Conservation (phyloP, 208 protist genomes). For the Crithidia acanthocephali region DNA sequence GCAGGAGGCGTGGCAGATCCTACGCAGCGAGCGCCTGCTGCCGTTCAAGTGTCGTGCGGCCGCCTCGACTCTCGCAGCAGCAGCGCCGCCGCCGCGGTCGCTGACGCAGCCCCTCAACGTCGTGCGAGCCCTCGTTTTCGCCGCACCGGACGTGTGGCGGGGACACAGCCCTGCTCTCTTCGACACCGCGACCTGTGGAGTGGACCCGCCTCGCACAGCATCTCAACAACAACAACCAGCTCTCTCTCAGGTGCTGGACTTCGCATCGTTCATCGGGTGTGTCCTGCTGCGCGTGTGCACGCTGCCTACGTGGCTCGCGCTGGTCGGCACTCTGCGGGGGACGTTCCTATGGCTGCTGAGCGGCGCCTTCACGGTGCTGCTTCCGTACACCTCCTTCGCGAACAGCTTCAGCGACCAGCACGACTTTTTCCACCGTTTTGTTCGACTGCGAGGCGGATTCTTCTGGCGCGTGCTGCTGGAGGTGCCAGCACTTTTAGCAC, state of each 20-base stretch:
- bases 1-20: slow-evolving; percentile 21
- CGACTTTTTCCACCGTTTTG: slow-evolving; percentile 20
- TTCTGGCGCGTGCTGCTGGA: slow-evolving; percentile 25
- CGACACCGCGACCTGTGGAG: slow-evolving; percentile 17
- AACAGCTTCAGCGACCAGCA: background rate
- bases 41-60: slow-evolving; percentile 11
- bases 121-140: slow-evolving; percentile 17
- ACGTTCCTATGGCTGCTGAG: slow-evolving; percentile 23
- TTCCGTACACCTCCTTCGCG: slow-evolving; percentile 13
- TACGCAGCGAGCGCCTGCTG: slow-evolving; percentile 24
- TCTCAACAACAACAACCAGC: background rate
- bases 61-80: background rate
- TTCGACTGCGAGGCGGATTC: background rate
- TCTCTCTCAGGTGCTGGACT: background rate
- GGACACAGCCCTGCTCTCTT: slow-evolving; percentile 12
- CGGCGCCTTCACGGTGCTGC: slow-evolving; percentile 17
- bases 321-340: slow-evolving; percentile 12
- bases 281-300: slow-evolving; percentile 25
- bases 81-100: background rate
- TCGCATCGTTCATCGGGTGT: slow-evolving; percentile 6
- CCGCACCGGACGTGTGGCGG: slow-evolving; percentile 12
- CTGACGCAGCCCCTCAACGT: slow-evolving; percentile 31
- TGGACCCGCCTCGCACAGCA: background rate
- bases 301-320: slow-evolving; percentile 28
- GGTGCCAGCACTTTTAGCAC: slow-evolving; percentile 10